A percentile compares a stretch with the other conserved stretches of the same genome.
These are phyloP conservation scores for Flaveria sonorensis DNA, from an alignment of 129 eudicot genomes.

Conservation along the genomic window DNA sequence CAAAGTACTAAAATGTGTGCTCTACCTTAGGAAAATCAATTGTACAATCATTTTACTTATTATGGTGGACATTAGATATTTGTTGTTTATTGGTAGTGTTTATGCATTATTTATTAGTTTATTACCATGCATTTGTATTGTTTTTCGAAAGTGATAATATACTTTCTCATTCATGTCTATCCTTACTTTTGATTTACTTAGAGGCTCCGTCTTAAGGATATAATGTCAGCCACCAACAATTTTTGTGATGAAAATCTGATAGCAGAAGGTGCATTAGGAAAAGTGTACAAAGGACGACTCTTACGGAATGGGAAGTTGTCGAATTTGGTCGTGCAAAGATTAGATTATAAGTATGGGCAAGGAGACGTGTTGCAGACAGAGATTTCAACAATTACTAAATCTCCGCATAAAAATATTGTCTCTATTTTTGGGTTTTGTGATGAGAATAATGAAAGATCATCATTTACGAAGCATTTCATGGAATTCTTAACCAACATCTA, in stretches of 20 bases:
- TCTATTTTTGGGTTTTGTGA: background rate
- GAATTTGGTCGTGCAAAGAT: background rate
- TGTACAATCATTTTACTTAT: too few species aligned
- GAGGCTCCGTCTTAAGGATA: background rate
- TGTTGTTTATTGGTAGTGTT: too few species aligned
- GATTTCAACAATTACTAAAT: background rate
- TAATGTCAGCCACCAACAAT: background rate
- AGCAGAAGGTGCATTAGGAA: background rate
- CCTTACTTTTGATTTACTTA: background rate
- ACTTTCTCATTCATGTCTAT: background rate
- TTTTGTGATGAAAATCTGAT: background rate
- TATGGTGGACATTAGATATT: too few species aligned
- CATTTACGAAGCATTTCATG: background rate
- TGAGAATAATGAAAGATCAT: background rate
- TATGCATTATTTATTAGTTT: too few species aligned
- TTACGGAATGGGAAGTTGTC: background rate
- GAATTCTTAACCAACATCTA: background rate
- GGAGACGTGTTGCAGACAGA: background rate
- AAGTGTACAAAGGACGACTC: background rate
- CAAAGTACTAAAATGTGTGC: too few species aligned
- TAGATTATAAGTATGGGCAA: background rate
- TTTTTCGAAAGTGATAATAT: too few species aligned
- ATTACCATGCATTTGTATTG: too few species aligned
- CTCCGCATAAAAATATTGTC: background rate
- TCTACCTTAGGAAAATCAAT: too few species aligned